phyloP scores from a whole-genome alignment of 139 green algal species.

The Desmodesmus armatus region DNA sequence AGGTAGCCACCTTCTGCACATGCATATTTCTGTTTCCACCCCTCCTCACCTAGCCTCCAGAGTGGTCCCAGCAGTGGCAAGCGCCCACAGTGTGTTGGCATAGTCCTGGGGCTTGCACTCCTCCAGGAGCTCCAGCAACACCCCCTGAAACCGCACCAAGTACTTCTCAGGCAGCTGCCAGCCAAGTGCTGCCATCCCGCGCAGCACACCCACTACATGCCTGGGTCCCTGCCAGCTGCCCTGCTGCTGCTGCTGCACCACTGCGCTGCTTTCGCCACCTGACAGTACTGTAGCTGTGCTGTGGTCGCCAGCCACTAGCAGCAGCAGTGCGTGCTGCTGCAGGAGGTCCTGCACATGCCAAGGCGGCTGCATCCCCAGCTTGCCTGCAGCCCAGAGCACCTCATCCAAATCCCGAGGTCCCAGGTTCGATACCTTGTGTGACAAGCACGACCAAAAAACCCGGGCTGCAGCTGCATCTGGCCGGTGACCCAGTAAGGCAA shows the following conservation, averaged over 20 bases:
- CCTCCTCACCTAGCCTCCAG: too few species aligned
- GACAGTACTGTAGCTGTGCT: too few species aligned
- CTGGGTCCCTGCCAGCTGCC: neutral
- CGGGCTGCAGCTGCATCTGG: neutral
- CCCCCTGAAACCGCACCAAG: neutral
- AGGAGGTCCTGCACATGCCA: neutral
- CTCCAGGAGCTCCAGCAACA: neutral
- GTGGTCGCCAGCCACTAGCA: neutral
- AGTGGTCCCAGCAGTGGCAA: neutral
- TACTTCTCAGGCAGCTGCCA: constrained; percentile 1
- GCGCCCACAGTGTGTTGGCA: constrained; percentile 11
- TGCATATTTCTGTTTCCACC: too few species aligned
- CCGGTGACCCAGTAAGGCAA: neutral
- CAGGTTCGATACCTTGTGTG: neutral
- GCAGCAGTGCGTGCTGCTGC: neutral
- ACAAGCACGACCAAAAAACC: neutral
- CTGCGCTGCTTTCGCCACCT: too few species aligned
- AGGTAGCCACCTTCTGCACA: too few species aligned
- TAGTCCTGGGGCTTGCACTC: neutral
- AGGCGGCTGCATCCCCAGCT: constrained; percentile 4
- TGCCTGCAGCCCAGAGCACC: constrained; percentile 6
- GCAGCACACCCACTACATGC: neutral
- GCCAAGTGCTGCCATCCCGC: neutral
- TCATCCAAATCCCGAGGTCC: neutral
- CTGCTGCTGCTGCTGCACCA: neutral